Evolutionary conservation across 2,329 filamentous ascomycete species (phyloP).

Genomic region (Pezicula rhizophila): DNA sequence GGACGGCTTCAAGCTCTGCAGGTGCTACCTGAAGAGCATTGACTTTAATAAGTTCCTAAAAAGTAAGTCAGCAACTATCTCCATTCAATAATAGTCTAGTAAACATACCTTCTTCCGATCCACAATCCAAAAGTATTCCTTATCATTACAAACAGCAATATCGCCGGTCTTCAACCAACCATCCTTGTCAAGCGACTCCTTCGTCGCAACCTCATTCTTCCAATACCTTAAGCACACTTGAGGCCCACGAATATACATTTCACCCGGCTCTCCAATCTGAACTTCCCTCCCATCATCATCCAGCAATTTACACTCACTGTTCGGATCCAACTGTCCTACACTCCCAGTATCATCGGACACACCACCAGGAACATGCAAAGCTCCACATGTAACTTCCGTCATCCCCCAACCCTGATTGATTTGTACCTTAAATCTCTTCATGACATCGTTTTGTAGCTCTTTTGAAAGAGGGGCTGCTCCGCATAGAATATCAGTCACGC

Average conservation of each 20-base stretch:
- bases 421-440: slow-evolving; percentile 33
- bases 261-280: slow-evolving; percentile 39
- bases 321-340: slow-evolving; percentile 48
- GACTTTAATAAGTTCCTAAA: slow-evolving; percentile 51
- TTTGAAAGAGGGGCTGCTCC: slow-evolving; percentile 47
- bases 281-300: slow-evolving; percentile 48
- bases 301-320: slow-evolving; percentile 46
- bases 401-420: slow-evolving; percentile 54
- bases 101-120: slow-evolving; percentile 44
- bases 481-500: slow-evolving; percentile 38
- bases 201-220: slow-evolving; percentile 48
- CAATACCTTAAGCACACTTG: slow-evolving; percentile 55
- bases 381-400: slow-evolving; percentile 46
- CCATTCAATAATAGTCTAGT: not conserved
- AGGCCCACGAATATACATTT: slow-evolving; percentile 48
- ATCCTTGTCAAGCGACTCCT: slow-evolving; percentile 41
- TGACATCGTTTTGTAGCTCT: slow-evolving; percentile 39
- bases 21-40: slow-evolving; percentile 55
- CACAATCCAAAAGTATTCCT: slow-evolving; percentile 45
- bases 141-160: slow-evolving; percentile 41
- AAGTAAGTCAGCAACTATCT: not conserved
- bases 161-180: slow-evolving; percentile 58
- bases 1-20: slow-evolving; percentile 47
- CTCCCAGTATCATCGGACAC: slow-evolving; percentile 35
- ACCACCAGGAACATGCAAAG: slow-evolving; percentile 35